These are phyloP conservation scores for Fraxinus pennsylvanica DNA, from an alignment of 257 asterid species.

Conservation along the genomic window DNA sequence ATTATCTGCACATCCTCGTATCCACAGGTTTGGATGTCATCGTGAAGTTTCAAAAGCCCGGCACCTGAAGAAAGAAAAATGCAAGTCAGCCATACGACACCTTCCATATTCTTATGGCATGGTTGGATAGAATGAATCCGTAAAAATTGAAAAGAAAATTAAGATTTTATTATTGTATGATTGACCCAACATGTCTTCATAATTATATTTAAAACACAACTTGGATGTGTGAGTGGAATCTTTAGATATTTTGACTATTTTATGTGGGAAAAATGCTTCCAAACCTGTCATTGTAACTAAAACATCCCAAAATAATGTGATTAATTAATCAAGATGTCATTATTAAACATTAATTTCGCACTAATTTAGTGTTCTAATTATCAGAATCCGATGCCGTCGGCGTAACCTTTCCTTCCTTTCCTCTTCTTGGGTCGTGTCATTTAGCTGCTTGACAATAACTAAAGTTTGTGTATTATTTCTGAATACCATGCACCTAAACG, in stretches of 20 bases:
- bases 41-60: constrained; percentile 79
- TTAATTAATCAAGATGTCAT: not conserved
- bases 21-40: constrained; percentile 91
- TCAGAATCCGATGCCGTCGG: not conserved
- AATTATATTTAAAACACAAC: too few relatives aligned
- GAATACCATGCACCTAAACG: too few relatives aligned
- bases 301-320: not conserved
- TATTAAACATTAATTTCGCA: not conserved
- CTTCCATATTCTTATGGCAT: too few relatives aligned
- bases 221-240: constrained; percentile 35
- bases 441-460: too few relatives aligned
- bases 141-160: too few relatives aligned
- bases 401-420: not conserved
- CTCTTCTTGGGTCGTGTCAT: not conserved
- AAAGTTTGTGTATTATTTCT: too few relatives aligned
- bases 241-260: constrained; percentile 24
- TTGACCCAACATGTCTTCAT: not conserved
- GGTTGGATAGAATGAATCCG: too few relatives aligned
- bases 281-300: not conserved
- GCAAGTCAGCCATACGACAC: too few relatives aligned
- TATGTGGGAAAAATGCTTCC: not conserved
- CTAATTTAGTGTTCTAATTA: not conserved
- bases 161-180: not conserved
- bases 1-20: constrained; percentile 90
- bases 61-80: constrained; percentile 45